These are phyloP conservation scores for Scheffersomyces coipomensis DNA, from an alignment of 805 yeast species.

Conservation along the genomic window DNA sequence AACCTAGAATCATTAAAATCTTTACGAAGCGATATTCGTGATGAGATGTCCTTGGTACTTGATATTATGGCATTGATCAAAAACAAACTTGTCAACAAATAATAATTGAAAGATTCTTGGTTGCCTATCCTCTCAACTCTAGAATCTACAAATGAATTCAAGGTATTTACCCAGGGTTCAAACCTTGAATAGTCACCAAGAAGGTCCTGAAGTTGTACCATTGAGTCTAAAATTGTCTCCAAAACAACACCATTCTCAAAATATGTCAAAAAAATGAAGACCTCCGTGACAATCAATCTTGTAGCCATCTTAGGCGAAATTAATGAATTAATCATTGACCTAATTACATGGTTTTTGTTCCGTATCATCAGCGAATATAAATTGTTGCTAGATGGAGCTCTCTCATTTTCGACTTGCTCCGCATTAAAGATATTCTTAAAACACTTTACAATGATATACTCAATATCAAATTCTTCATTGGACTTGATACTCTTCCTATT, in stretches of 20 bases:
- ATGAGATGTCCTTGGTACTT: conserved; percentile 23
- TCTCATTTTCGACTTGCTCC: conserved; percentile 17
- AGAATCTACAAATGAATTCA: conserved; percentile 35
- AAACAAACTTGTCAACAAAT: conserved; percentile 34
- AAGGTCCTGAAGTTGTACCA: conserved; percentile 31
- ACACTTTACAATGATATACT: conserved; percentile 36
- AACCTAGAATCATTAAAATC: conserved; percentile 37
- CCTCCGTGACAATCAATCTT: conserved; percentile 39
- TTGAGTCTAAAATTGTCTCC: conserved; percentile 27
- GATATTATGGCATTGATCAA: conserved; percentile 32
- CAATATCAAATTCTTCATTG: conserved; percentile 43
- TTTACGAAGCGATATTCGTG: conserved; percentile 28
- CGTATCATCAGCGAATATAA: not conserved
- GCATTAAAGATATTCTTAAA: conserved; percentile 32
- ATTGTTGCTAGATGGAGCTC: too few species aligned
- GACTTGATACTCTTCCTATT: conserved; percentile 43
- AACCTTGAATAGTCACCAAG: conserved; percentile 33
- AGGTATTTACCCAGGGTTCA: conserved; percentile 41
- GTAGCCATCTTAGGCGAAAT: conserved; percentile 41
- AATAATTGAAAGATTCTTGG: conserved; percentile 24
- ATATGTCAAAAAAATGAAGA: conserved; percentile 35
- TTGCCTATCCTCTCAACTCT: conserved; percentile 12
- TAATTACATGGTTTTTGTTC: conserved; percentile 32
- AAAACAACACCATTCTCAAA: conserved; percentile 18
- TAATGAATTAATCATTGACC: conserved; percentile 35